These are phyloP conservation scores for Haberlea rhodopensis DNA, from an alignment of 257 asterid species.

Conservation along the genomic window DNA sequence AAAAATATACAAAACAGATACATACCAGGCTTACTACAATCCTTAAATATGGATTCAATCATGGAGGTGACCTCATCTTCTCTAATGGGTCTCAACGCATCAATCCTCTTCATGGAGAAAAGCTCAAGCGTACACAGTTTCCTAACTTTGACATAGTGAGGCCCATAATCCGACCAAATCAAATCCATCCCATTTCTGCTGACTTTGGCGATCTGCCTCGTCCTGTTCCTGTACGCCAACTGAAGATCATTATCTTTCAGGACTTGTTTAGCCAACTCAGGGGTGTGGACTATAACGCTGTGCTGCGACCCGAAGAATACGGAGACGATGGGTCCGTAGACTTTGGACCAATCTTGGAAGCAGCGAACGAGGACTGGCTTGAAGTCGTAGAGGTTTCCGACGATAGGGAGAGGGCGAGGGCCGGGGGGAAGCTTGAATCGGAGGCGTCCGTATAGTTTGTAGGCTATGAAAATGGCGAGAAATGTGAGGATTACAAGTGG, in stretches of 20 bases:
- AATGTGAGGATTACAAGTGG: no score
- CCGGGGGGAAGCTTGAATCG: no score
- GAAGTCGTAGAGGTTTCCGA: slow-evolving; percentile 40
- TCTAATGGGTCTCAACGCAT: no score
- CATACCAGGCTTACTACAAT: slow-evolving; percentile 53
- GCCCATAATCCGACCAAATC: slow-evolving; percentile 92
- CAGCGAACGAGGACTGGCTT: slow-evolving; percentile 42
- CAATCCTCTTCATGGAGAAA: no score
- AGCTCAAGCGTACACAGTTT: no score
- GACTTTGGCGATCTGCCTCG: slow-evolving; percentile 38
- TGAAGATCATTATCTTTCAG: slow-evolving; percentile 46
- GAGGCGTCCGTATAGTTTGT: no score
- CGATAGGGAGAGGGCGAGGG: slow-evolving; percentile 40
- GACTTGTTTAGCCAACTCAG: slow-evolving; percentile 44
- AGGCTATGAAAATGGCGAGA: no score
- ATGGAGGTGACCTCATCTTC: no score
- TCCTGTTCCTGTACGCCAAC: no score
- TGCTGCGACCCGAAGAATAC: no score
- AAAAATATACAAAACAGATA: not conserved
- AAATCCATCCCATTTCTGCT: slow-evolving; percentile 73
- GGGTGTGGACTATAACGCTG: slow-evolving; percentile 33
- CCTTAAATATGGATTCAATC: slow-evolving; percentile 62
- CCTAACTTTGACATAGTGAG: no score
- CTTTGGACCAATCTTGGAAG: slow-evolving; percentile 40
- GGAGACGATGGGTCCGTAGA: slow-evolving; percentile 52